Percentiles rank a stretch among this genome's conserved stretches.
These are phyloP conservation scores for Stephanodiscus triporus DNA, from an alignment of 108 stramenopile genomes.

Conservation along the genomic window DNA sequence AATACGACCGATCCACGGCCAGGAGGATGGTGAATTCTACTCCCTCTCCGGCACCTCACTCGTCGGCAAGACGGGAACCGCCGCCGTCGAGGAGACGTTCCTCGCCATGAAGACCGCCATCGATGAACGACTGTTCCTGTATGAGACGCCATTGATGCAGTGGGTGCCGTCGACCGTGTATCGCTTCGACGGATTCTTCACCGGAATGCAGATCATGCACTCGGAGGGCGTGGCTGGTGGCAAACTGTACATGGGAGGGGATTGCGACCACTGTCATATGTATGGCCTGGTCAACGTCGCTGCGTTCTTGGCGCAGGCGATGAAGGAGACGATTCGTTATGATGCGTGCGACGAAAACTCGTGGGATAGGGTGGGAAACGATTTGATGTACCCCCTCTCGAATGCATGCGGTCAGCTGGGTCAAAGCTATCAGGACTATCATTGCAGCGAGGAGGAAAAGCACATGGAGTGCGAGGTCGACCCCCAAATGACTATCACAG, in stretches of 20 bases:
- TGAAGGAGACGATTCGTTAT: slow-evolving; percentile 51
- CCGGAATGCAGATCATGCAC: slow-evolving; percentile 46
- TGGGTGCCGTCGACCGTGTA: slow-evolving; percentile 56
- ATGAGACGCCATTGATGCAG: slow-evolving; percentile 42
- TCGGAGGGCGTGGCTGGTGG: slow-evolving; percentile 47
- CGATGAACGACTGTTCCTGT: slow-evolving; percentile 43
- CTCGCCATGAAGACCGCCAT: slow-evolving; percentile 23
- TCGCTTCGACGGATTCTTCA: slow-evolving; percentile 48
- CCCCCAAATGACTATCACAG: slow-evolving; percentile 4
- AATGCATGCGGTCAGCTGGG: slow-evolving; percentile 20
- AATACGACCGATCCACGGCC: too few relatives aligned
- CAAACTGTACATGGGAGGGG: slow-evolving; percentile 43
- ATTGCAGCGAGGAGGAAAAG: background rate
- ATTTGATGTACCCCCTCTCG: slow-evolving; percentile 14
- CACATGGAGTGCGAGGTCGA: slow-evolving; percentile 13
- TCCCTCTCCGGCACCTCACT: slow-evolving; percentile 6
- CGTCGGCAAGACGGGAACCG: background rate
- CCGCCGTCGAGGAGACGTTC: slow-evolving; percentile 32
- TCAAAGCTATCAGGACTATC: slow-evolving; percentile 20
- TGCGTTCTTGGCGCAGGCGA: slow-evolving; percentile 54
- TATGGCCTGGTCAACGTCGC: slow-evolving; percentile 54
- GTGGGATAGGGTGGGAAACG: background rate
- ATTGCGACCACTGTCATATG: slow-evolving; percentile 43
- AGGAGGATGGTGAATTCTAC: too few relatives aligned
- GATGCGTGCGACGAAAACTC: slow-evolving; percentile 48